phyloP scores from a whole-genome alignment of 2,329 filamentous ascomycete genomes.

The Ascochyta koolunga region DNA sequence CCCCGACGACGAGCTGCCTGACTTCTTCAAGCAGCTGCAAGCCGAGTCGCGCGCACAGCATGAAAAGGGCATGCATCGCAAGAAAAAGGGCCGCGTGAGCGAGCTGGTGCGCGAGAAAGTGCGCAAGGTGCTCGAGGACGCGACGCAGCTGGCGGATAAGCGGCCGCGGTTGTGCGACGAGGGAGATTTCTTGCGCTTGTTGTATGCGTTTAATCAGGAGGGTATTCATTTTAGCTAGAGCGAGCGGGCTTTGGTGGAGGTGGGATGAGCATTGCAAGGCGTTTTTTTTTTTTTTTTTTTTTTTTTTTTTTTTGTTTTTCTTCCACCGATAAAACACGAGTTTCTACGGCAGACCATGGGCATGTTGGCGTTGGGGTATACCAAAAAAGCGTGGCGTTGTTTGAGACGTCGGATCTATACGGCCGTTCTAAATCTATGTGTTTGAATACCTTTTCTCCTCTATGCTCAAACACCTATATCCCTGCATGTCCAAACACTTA shows the following conservation, averaged over 20 bases:
- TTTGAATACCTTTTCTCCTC: neutral
- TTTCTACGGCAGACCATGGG: conserved; percentile 10
- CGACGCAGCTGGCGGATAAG: conserved; percentile 80
- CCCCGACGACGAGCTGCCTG: conserved; percentile 74
- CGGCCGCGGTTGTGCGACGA: conserved; percentile 87
- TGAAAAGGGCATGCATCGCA: conserved; percentile 42
- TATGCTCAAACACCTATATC: no score
- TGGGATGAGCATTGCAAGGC: conserved; percentile 21
- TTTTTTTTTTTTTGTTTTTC: neutral
- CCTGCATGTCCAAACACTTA: no score
- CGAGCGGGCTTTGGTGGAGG: neutral
- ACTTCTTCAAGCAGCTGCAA: conserved; percentile 77
- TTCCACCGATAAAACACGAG: neutral
- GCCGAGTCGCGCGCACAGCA: conserved; percentile 45
- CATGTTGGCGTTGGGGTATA: conserved; percentile 27
- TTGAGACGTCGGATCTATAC: neutral
- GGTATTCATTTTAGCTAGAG: conserved; percentile 84
- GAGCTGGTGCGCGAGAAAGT: conserved; percentile 88
- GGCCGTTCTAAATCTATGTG: neutral
- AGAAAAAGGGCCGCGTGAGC: conserved; percentile 74
- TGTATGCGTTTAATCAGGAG: conserved; percentile 86
- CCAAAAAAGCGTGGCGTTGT: conserved; percentile 28
- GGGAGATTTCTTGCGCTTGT: conserved; percentile 83
- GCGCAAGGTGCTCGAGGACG: conserved; percentile 78
- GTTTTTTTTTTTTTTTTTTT: conserved; percentile 8